A percentile compares a stretch with the other conserved stretches of the same genome.
Evolutionary conservation across 1,139 yeast genomes (phyloP).

Genomic region (Hansenula lynferdii): DNA sequence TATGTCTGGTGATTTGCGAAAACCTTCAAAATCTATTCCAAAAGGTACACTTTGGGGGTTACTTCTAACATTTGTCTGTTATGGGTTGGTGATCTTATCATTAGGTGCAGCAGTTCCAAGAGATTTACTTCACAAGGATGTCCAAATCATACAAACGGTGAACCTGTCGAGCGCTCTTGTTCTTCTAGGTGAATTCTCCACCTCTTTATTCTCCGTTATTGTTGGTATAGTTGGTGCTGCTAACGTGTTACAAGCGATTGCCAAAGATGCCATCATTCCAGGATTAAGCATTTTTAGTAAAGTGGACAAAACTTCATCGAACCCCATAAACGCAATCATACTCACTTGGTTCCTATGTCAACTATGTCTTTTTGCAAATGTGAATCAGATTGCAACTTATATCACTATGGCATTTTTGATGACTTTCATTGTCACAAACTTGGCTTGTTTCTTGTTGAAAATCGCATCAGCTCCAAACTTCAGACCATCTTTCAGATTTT

Average conservation of each 20-base stretch:
- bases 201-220: slow-evolving; percentile 85
- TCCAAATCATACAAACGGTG: slow-evolving; percentile 79
- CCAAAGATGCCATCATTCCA: slow-evolving; percentile 81
- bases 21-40: slow-evolving; percentile 87
- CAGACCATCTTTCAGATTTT: slow-evolving; percentile 88
- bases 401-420: slow-evolving; percentile 95
- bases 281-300: slow-evolving; percentile 59
- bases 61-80: slow-evolving; percentile 65
- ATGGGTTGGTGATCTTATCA: slow-evolving; percentile 69
- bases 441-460: slow-evolving; percentile 85
- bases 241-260: slow-evolving; percentile 81
- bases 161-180: slow-evolving; percentile 67
- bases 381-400: slow-evolving; percentile 89
- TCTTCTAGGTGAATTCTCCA: slow-evolving; percentile 83
- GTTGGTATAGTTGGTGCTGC: slow-evolving; percentile 97
- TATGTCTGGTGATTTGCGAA: slow-evolving; percentile 91
- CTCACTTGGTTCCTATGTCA: slow-evolving; percentile 84
- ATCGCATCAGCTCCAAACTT: slow-evolving; percentile 95
- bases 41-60: slow-evolving; percentile 85
- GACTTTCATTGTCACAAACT: slow-evolving; percentile 90
- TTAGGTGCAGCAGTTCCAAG: slow-evolving; percentile 82
- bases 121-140: slow-evolving; percentile 65
- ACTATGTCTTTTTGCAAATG: slow-evolving; percentile 77
- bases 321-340: slow-evolving; percentile 59
- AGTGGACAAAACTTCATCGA: slow-evolving; percentile 35